A percentile compares a stretch with the other conserved stretches of the same genome.
phyloP scores from a whole-genome alignment of 208 protist species.

The Leishmania aethiopica region DNA sequence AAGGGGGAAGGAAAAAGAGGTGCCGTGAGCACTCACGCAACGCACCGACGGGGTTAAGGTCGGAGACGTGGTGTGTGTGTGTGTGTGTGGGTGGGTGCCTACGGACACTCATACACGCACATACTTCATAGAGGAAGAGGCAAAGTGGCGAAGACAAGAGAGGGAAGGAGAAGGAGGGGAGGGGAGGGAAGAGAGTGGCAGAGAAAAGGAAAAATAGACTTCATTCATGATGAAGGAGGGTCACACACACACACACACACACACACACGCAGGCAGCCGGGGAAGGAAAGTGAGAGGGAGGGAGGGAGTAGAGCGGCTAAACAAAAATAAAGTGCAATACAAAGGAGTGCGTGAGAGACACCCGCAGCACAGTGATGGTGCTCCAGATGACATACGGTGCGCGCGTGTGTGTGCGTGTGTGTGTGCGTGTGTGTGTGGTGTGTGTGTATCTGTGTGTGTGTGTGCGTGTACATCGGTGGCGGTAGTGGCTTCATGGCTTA shows the following conservation, averaged over 20 bases:
- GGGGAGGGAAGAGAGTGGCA: too few relatives aligned
- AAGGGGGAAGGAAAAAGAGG: not conserved
- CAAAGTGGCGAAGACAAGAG: not conserved
- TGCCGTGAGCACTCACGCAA: not conserved
- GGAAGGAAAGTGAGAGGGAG: not conserved
- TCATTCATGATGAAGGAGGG: too few relatives aligned
- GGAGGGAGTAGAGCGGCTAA: not conserved
- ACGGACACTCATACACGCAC: not conserved
- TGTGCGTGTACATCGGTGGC: not conserved
- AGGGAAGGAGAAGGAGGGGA: not conserved
- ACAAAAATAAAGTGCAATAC: not conserved
- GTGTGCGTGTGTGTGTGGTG: not conserved
- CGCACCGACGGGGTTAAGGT: not conserved
- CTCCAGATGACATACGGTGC: not conserved
- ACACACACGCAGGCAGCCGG: not conserved
- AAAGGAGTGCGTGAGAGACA: not conserved
- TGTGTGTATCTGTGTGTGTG: slow-evolving; percentile 17
- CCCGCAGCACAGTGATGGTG: not conserved
- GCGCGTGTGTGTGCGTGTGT: not conserved
- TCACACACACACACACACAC: not conserved
- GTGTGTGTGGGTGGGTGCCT: too few relatives aligned
- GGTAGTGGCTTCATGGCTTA: not conserved
- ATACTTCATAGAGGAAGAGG: not conserved
- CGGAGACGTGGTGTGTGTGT: not conserved
- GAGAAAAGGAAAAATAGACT: not conserved